phyloP scores from a whole-genome alignment of 768 basidiomycete genomes.

The Baorangia bicolor region DNA sequence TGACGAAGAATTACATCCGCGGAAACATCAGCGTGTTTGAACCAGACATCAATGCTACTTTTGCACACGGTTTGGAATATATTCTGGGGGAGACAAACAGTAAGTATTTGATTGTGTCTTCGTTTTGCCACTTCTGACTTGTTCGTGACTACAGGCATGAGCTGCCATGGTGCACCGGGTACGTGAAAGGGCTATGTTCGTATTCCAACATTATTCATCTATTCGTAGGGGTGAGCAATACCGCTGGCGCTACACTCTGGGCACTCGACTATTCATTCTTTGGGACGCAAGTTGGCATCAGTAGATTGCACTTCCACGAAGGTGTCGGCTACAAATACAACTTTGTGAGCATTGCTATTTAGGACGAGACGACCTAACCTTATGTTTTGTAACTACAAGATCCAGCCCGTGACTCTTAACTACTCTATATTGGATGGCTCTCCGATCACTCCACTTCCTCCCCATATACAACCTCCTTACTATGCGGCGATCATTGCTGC shows the following conservation, averaged over 20 bases:
- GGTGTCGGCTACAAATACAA: constrained; percentile 74
- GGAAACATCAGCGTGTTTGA: constrained; percentile 52
- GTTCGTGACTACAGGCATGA: constrained; percentile 21
- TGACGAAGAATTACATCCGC: constrained; percentile 59
- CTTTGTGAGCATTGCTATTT: constrained; percentile 37
- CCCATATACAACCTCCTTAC: constrained; percentile 66
- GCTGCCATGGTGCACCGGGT: constrained; percentile 40
- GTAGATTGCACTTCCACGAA: constrained; percentile 59
- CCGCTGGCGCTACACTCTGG: constrained; percentile 71
- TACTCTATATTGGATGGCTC: constrained; percentile 58
- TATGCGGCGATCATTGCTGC: constrained; percentile 62
- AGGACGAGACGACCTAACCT: background rate
- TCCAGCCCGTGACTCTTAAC: constrained; percentile 61
- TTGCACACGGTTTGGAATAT: constrained; percentile 48
- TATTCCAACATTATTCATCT: background rate
- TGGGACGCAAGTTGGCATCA: constrained; percentile 54
- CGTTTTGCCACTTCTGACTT: background rate
- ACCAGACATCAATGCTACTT: constrained; percentile 54
- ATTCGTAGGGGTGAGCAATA: constrained; percentile 57
- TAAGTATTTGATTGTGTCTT: constrained; percentile 34
- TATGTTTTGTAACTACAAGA: constrained; percentile 35
- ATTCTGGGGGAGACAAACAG: constrained; percentile 66
- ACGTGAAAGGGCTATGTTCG: background rate
- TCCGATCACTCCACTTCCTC: constrained; percentile 47
- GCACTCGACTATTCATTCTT: constrained; percentile 63